Conservation (phyloP, 2,329 filamentous ascomycete species). For the Amauroascus verrucosus region DNA sequence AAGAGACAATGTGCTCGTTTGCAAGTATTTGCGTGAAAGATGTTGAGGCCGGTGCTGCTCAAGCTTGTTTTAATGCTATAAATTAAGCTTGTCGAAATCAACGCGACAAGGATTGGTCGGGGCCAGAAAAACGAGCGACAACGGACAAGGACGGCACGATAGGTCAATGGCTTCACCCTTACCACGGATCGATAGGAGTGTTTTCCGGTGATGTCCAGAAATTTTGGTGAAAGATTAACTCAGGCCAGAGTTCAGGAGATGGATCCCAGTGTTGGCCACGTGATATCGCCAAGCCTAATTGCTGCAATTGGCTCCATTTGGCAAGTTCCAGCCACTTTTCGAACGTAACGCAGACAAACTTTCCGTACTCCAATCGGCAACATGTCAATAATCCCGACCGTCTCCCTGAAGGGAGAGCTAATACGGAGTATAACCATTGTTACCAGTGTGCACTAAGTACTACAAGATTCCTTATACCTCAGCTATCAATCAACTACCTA, state of each 20-base stretch:
- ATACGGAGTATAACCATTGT: too few species aligned
- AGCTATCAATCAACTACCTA: too few species aligned
- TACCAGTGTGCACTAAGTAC: too few species aligned
- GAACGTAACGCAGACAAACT: too few species aligned
- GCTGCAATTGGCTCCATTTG: neutral
- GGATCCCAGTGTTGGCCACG: neutral
- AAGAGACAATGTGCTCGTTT: neutral
- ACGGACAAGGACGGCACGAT: neutral
- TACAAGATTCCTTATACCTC: too few species aligned
- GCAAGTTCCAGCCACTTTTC: too few species aligned
- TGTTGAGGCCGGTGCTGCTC: neutral
- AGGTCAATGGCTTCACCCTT: neutral
- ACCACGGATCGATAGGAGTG: slow-evolving; percentile 2
- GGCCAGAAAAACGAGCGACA: neutral
- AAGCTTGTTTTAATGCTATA: neutral
- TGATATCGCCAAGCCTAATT: neutral
- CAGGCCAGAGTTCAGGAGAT: neutral
- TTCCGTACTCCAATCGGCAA: too few species aligned
- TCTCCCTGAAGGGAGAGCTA: too few species aligned
- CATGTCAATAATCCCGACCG: too few species aligned
- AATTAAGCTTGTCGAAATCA: neutral
- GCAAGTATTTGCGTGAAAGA: neutral
- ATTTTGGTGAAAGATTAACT: neutral
- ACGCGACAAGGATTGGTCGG: neutral
- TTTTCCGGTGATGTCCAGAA: neutral